Evolutionary conservation across 2,329 filamentous ascomycete species (phyloP).

Genomic region (Aspergillus pseudoglaucus): DNA sequence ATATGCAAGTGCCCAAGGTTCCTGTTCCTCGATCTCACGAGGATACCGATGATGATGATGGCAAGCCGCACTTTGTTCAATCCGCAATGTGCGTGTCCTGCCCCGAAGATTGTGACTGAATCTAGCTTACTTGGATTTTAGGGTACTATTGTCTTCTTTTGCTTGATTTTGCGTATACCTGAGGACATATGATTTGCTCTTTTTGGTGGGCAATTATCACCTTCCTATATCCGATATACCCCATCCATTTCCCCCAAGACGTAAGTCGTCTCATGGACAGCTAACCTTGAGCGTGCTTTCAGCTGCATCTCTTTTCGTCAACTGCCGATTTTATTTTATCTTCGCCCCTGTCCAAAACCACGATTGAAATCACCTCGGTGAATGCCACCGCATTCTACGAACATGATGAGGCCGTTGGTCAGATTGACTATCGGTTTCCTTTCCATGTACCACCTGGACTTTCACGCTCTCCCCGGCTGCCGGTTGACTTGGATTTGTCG

Average conservation of each 20-base stretch:
- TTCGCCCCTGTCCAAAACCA: slow-evolving; percentile 69
- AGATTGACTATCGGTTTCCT: slow-evolving; percentile 65
- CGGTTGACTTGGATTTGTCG: slow-evolving; percentile 71
- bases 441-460: slow-evolving; percentile 72
- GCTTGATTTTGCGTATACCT: not conserved
- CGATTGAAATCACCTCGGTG: slow-evolving; percentile 68
- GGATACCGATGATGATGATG: slow-evolving; percentile 36
- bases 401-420: slow-evolving; percentile 67
- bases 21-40: slow-evolving; percentile 47
- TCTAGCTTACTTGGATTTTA: not conserved
- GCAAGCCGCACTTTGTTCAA: slow-evolving; percentile 65
- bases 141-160: not conserved
- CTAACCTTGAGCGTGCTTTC: slow-evolving; percentile 10
- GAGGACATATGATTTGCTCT: slow-evolving; percentile 5
- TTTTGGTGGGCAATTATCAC: slow-evolving; percentile 5
- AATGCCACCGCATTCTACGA: slow-evolving; percentile 85
- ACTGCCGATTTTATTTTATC: slow-evolving; percentile 77
- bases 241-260: not conserved
- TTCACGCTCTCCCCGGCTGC: slow-evolving; percentile 66
- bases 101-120: slow-evolving; percentile 14
- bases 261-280: not conserved
- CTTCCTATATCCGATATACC: slow-evolving; percentile 2
- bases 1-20: slow-evolving; percentile 64
- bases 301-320: slow-evolving; percentile 74
- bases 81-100: slow-evolving; percentile 57